phyloP scores from a whole-genome alignment of 192 early-diverging fungal species.

The Coemansia sp. region DNA sequence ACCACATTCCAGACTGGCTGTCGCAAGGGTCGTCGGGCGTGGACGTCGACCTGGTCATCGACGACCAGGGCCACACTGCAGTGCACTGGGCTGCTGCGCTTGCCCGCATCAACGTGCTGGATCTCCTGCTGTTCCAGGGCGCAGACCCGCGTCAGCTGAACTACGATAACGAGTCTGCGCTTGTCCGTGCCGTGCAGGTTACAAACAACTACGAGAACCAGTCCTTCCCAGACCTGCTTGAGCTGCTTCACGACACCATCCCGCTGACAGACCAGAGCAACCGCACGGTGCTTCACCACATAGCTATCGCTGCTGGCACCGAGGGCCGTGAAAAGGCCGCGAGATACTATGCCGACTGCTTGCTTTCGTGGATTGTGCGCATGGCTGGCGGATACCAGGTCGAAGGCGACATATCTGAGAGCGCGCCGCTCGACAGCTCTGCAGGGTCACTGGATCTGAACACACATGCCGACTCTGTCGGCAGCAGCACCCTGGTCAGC shows the following conservation, averaged over 20 bases:
- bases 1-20: constrained; percentile 60
- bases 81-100: constrained; percentile 96
- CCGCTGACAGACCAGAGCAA: constrained; percentile 72
- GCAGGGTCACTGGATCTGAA: neutral
- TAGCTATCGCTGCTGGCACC: constrained; percentile 68
- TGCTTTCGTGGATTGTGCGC: constrained; percentile 66
- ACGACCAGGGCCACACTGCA: constrained; percentile 92
- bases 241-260: constrained; percentile 73
- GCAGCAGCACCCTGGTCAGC: constrained; percentile 2
- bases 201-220: constrained; percentile 85
- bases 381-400: constrained; percentile 53
- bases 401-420: constrained; percentile 16
- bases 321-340: constrained; percentile 72
- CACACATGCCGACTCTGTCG: constrained; percentile 2
- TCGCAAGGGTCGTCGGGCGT: constrained; percentile 46
- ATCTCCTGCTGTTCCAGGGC: constrained; percentile 74
- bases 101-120: constrained; percentile 71
- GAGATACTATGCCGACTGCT: constrained; percentile 87
- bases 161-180: constrained; percentile 79
- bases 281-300: constrained; percentile 92
- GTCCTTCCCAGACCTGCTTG: constrained; percentile 71
- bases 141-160: constrained; percentile 72
- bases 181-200: constrained; percentile 85
- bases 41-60: constrained; percentile 82
- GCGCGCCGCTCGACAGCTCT: neutral